Base-by-base conservation (phyloP, 495 filamentous ascomycete genomes). In the Penicillium chermesinum region DNA sequence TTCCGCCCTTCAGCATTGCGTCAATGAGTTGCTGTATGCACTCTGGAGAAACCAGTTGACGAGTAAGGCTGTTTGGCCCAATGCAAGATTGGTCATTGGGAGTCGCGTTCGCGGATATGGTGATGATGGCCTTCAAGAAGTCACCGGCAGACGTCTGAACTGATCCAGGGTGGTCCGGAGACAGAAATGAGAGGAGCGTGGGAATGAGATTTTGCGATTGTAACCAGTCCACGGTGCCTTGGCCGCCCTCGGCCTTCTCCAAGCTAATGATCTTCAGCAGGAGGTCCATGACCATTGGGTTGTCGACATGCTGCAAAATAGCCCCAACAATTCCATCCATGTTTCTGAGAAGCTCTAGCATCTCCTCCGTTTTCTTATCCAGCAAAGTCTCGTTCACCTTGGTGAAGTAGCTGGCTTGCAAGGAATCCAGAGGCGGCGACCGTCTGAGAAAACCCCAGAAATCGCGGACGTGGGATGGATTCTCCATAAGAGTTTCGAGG, bases 61-160 rank as follows among this genome's bases (percentile, higher is more conserved):
- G 81, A 3, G 93, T 99, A 25, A 99, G 76, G 59, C 95, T 91
- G 61, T 99, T 99, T 3, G 93, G 93, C 5, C 93, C 93, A 62
- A 99, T 99, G 57, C 94, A 96, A 4, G 88, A 90, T 57, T 96
- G 89, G 62, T 97, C 94, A 50, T 96, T 95, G 57, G 95, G 91
- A 6, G 90, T 96, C 19, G 93, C 93, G 57, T 99, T 99, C 40
- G 93, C 93, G 2, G 94, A 97, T 50, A 99, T 95, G 19, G 93
- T 97, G 56, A 99, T 97, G 54, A 99, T 95, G 27, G 93, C 93
- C 67, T 99, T 99, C 50, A 99, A 77, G 58, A 97, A 99, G 63
- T 99, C 94, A 17, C 93, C 94, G 2, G 94, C 94, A 1, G 93
- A 94, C 0, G 93, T 97, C 64, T 99, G 93, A 8, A 91, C 93